Evolutionary conservation across 1,139 yeast species (phyloP), one percentile per base, ranked within the genome.

Genomic region (Hanseniaspora gamundiae): DNA sequence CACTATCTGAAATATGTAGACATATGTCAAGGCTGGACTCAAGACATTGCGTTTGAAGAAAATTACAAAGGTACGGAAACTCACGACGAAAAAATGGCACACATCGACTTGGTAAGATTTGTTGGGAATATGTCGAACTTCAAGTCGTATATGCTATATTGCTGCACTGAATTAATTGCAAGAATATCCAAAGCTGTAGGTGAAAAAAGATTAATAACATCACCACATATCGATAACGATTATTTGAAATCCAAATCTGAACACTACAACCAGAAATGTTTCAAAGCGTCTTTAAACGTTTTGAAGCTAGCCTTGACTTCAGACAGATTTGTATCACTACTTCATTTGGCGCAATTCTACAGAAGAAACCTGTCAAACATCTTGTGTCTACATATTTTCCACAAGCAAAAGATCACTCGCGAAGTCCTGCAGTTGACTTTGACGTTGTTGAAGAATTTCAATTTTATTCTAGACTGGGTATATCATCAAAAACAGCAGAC

Each of bases 121-220:
- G 26, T 40, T 21, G 35, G 35, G 8, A 40, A 31, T 30, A 41
- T 42, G 4, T 43, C 43, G 4, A 30, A 3, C 8, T 38, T 40
- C 31, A 35, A 42, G n/a, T 40, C 46, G 3, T 40, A 29, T 21
- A 40, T 43, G 39, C n/a, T 40, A 11, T 30, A 30, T 16, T 30
- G 35, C 35, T 30, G 35, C 17, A 30, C 17, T 4, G 35, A 30
- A 30, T n/a, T 30, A 17, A n/a, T 30, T 30, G 14, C 35, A 10
- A 30, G 35, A n/a, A n/a, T n/a, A n/a, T 30, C 35, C 13, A 30
- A 30, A 30, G 35, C 35, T 30, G 14, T 30, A 13, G 35, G 35
- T 8, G 10, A 14, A 2, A 17, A 14, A 30, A 16, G 8, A n/a
- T 30, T 30, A 17, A 17, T n/a, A 14, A 30, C 8, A 10, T 30